Evolutionary conservation across 768 basidiomycete species (phyloP).

Genomic region (Leccinum uliginosum): DNA sequence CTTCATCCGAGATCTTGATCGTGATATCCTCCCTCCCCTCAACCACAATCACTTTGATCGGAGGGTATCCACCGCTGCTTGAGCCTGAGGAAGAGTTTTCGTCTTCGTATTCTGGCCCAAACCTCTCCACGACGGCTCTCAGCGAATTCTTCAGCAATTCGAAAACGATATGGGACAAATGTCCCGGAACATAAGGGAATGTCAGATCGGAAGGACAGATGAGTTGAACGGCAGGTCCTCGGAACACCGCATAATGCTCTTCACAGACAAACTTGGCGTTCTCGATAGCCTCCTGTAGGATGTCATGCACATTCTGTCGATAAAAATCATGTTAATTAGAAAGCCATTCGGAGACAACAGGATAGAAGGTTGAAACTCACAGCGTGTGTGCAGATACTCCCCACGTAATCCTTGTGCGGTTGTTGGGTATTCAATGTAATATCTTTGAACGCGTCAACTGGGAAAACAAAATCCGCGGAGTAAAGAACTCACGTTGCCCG

Average conservation of each 20-base stretch:
- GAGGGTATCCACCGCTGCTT: conserved; percentile 15
- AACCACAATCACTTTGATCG: conserved; percentile 60
- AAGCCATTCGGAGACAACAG: not conserved
- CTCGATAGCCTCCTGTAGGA: conserved; percentile 95
- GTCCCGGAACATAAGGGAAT: conserved; percentile 95
- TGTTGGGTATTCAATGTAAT: conserved; percentile 90
- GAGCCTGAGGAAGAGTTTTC: not conserved
- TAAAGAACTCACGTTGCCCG: conserved; percentile 71
- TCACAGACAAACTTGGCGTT: conserved; percentile 94
- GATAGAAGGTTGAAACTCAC: conserved; percentile 39
- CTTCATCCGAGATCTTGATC: conserved; percentile 98
- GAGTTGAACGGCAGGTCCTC: conserved; percentile 91
- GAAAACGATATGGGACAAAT: conserved; percentile 94
- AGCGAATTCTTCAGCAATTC: conserved; percentile 97
- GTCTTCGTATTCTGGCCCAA: conserved; percentile 76
- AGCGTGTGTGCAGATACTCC: conserved; percentile 92
- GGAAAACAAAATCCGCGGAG: not conserved
- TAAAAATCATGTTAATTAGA: not conserved
- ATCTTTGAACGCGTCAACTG: conserved; percentile 43
- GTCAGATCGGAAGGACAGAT: conserved; percentile 84
- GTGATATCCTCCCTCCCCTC: conserved; percentile 99
- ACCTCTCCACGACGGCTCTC: conserved; percentile 91
- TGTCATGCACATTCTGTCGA: conserved; percentile 84
- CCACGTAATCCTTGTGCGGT: conserved; percentile 87
- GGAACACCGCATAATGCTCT: conserved; percentile 95